A percentile compares a stretch with the other conserved stretches of the same genome.
Evolutionary conservation across 306 rosid genomes (phyloP).

Genomic region (Medicago arabica): DNA sequence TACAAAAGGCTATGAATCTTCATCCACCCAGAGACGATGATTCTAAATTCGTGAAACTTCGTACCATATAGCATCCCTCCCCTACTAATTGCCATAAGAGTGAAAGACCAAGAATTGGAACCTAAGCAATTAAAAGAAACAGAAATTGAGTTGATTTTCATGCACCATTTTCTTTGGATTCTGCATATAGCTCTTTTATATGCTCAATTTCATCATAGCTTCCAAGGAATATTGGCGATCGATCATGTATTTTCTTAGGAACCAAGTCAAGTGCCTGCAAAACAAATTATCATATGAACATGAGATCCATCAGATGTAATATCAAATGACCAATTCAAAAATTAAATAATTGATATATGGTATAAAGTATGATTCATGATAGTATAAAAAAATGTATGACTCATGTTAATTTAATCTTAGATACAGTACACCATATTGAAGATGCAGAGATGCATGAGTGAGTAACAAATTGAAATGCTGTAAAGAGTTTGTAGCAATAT

Average conservation of each 20-base stretch:
- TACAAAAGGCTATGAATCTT: neutral
- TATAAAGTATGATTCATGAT: neutral
- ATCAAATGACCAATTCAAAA: neutral
- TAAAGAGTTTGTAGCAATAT: neutral
- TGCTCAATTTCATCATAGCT: constrained; percentile 86
- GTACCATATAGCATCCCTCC: neutral
- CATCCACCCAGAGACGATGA: neutral
- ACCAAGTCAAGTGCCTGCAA: constrained; percentile 85
- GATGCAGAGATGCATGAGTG: constrained; percentile 12
- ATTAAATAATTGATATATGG: neutral
- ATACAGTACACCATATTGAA: constrained; percentile 13
- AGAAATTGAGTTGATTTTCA: constrained; percentile 30
- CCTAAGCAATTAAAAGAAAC: neutral
- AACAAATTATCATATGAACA: neutral
- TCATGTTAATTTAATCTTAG: neutral
- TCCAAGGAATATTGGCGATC: constrained; percentile 86
- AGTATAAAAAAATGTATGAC: neutral
- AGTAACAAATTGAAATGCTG: neutral
- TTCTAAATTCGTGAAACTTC: neutral
- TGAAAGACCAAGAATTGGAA: neutral
- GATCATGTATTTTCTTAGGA: constrained; percentile 72
- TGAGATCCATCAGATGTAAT: neutral
- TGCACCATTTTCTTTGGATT: constrained; percentile 44
- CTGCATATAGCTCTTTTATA: constrained; percentile 71
- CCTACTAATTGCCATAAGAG: too few relatives aligned